Conservation (phyloP, 495 filamentous ascomycete species). For the Acidiella bohemica region DNA sequence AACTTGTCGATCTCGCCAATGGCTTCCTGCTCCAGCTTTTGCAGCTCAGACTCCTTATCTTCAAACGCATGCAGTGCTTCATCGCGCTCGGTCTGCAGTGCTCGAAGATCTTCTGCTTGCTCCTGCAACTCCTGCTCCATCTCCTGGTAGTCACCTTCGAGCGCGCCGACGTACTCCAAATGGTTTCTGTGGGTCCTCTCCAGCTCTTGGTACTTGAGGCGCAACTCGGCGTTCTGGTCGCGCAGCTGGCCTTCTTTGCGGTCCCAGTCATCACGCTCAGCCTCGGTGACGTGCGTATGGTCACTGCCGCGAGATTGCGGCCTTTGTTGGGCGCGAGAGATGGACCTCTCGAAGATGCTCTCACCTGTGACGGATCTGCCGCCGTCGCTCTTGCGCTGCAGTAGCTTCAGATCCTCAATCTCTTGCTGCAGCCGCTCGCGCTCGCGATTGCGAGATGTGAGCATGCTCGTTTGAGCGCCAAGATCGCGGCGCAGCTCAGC, state of each 20-base stretch:
- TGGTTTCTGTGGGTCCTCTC: slow-evolving; percentile 31
- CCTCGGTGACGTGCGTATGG: slow-evolving; percentile 56
- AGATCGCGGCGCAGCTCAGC: slow-evolving; percentile 83
- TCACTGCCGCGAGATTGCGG: slow-evolving; percentile 61
- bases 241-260: slow-evolving; percentile 68
- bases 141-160: slow-evolving; percentile 25
- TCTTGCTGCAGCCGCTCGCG: slow-evolving; percentile 91
- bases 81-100: slow-evolving; percentile 74
- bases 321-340: slow-evolving; percentile 66
- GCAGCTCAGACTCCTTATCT: slow-evolving; percentile 66
- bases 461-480: slow-evolving; percentile 92
- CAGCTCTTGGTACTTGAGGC: slow-evolving; percentile 53
- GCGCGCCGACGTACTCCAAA: slow-evolving; percentile 27
- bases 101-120: slow-evolving; percentile 51
- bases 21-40: slow-evolving; percentile 64
- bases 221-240: slow-evolving; percentile 71
- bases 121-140: slow-evolving; percentile 28
- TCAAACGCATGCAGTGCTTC: slow-evolving; percentile 66
- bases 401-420: slow-evolving; percentile 89
- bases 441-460: slow-evolving; percentile 88
- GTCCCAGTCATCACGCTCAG: slow-evolving; percentile 65
- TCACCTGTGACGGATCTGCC: slow-evolving; percentile 59
- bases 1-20: slow-evolving; percentile 73
- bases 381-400: slow-evolving; percentile 53
- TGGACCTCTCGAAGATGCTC: slow-evolving; percentile 83